phyloP scores from a whole-genome alignment of 2,329 filamentous ascomycete genomes.

The Dendryphion nanum region DNA sequence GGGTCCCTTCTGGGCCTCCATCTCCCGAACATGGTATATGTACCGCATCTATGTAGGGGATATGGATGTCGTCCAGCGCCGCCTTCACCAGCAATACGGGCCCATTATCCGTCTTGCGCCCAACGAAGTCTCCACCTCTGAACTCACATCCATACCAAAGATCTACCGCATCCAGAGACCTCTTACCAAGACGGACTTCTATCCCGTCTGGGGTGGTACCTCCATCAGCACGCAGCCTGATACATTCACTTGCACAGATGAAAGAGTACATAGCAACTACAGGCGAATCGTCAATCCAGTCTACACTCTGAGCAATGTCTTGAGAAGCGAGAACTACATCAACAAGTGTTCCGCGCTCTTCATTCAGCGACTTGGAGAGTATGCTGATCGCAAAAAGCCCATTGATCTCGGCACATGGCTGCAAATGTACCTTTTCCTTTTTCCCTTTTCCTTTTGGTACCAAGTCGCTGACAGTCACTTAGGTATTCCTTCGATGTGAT shows the following conservation, averaged over 20 bases:
- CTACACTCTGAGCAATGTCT: slow-evolving; percentile 44
- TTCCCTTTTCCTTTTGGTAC: slow-evolving; percentile 1
- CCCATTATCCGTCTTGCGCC: slow-evolving; percentile 7
- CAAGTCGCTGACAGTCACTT: too few relatives aligned
- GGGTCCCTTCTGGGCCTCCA: slow-evolving; percentile 15
- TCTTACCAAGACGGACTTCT: slow-evolving; percentile 15
- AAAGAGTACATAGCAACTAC: slow-evolving; percentile 15
- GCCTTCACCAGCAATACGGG: slow-evolving; percentile 7
- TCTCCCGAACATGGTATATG: slow-evolving; percentile 7
- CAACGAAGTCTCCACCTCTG: slow-evolving; percentile 7
- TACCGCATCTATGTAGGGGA: slow-evolving; percentile 2
- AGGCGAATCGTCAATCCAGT: slow-evolving; percentile 16
- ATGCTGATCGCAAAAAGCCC: slow-evolving; percentile 12
- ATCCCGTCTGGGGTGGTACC: slow-evolving; percentile 8
- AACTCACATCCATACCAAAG: slow-evolving; percentile 8
- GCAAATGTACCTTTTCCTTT: slow-evolving; percentile 21
- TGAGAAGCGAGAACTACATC: slow-evolving; percentile 29
- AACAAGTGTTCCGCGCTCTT: slow-evolving; percentile 22
- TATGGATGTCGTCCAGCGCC: slow-evolving; percentile 6
- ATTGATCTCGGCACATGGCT: slow-evolving; percentile 29
- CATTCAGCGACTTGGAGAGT: slow-evolving; percentile 16
- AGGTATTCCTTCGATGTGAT: slow-evolving; percentile 47
- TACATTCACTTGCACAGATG: slow-evolving; percentile 18
- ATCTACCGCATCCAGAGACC: slow-evolving; percentile 15
- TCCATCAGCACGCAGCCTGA: slow-evolving; percentile 19